Percentiles rank a stretch among this genome's conserved stretches.
phyloP scores from a whole-genome alignment of 2,329 filamentous ascomycete species.

The Alternaria sp. region DNA sequence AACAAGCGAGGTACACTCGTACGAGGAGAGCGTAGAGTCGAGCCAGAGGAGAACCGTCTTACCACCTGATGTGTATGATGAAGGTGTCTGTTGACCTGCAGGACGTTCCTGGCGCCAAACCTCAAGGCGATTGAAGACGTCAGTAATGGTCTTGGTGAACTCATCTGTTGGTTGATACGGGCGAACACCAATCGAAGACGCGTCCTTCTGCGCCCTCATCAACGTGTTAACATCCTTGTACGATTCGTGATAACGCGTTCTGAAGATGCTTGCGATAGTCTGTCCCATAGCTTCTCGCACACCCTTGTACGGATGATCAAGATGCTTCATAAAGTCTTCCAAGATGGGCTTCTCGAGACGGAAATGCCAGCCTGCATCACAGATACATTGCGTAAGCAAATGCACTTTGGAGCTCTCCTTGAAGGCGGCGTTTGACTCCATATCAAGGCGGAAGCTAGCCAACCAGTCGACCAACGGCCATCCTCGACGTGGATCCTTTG shows the following conservation, averaged over 20 bases:
- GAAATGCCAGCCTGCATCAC: constrained; percentile 95
- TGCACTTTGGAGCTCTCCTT: constrained; percentile 98
- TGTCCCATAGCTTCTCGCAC: constrained; percentile 94
- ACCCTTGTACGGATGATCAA: constrained; percentile 97
- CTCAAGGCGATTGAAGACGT: constrained; percentile 81
- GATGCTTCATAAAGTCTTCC: constrained; percentile 85
- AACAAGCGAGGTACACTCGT: constrained; percentile 90
- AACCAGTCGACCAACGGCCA: constrained; percentile 87
- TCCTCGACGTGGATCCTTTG: constrained; percentile 85
- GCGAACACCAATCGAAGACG: constrained; percentile 82
- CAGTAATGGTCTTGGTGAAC: constrained; percentile 74
- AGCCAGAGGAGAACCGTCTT: constrained; percentile 97
- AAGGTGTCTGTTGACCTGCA: constrained; percentile 90
- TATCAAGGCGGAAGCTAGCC: constrained; percentile 86
- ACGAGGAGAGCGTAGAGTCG: constrained; percentile 86
- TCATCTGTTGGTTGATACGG: constrained; percentile 82
- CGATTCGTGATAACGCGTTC: constrained; percentile 92
- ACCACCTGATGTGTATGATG: constrained; percentile 91
- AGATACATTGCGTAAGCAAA: constrained; percentile 85
- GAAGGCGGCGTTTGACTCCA: constrained; percentile 95
- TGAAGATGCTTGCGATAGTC: constrained; percentile 86
- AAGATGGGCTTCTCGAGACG: constrained; percentile 87
- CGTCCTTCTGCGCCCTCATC: constrained; percentile 77
- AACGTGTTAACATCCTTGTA: constrained; percentile 81
- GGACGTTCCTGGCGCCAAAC: constrained; percentile 84